A percentile compares a stretch with the other conserved stretches of the same genome.
Conservation (phyloP, 495 filamentous ascomycete genomes). For the Hypoxylon intermedium region DNA sequence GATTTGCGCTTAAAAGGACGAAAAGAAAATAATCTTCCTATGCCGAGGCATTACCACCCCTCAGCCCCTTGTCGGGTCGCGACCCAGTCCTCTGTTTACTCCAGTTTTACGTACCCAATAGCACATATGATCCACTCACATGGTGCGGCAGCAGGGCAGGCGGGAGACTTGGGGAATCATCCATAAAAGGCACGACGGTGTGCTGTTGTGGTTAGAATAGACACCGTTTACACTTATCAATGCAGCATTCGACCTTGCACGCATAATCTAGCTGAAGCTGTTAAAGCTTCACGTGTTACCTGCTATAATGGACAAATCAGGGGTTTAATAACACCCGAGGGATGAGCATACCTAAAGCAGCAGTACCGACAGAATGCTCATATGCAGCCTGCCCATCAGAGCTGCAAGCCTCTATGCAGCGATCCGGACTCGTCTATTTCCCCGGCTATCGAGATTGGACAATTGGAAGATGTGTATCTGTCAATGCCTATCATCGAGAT, state of each 20-base stretch:
- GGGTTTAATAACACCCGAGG: constrained; percentile 14
- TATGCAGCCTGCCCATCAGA: constrained; percentile 26
- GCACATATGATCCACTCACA: constrained; percentile 12
- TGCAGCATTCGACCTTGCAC: constrained; percentile 19
- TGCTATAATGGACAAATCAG: neutral
- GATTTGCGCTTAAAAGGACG: neutral
- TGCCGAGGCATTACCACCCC: neutral
- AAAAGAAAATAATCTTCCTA: neutral
- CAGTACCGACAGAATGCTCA: constrained; percentile 19
- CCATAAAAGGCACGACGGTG: constrained; percentile 14
- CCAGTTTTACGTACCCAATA: constrained; percentile 32
- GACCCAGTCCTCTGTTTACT: constrained; percentile 26
- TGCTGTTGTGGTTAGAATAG: constrained; percentile 14
- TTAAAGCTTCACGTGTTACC: constrained; percentile 23
- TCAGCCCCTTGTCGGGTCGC: constrained; percentile 21
- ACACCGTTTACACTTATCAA: constrained; percentile 1
- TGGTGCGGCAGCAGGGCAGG: constrained; percentile 7
- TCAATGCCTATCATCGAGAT: constrained; percentile 14
- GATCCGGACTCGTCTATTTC: constrained; percentile 11
- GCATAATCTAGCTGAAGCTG: constrained; percentile 23
- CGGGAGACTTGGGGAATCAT: constrained; percentile 17
- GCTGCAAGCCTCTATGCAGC: constrained; percentile 19
- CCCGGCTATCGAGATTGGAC: constrained; percentile 7
- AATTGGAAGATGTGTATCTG: constrained; percentile 2
- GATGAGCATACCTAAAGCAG: neutral